Evolutionary conservation across 352 stramenopile species (phyloP), one percentile per base, ranked within the genome.

Genomic region (Phytopythium delawarense): DNA sequence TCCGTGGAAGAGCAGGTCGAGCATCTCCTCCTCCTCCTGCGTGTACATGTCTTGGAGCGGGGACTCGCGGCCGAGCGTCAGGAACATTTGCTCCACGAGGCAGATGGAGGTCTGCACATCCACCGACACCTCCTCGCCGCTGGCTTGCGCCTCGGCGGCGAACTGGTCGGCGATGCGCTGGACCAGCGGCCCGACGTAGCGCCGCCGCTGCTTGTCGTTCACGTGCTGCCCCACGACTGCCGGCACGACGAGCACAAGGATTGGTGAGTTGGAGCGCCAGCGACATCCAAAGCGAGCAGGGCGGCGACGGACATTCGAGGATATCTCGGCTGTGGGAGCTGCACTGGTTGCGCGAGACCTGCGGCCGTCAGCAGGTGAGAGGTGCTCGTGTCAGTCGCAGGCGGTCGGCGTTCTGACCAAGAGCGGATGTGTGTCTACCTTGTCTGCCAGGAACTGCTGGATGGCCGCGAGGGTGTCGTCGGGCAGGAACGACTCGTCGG

Each of bases 11-110:
- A 92, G 70, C 53, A 79, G 61, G 21, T 91, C 69, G 8, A 92
- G 73, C 76, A 92, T 77, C 28, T 85, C 78, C 53, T 89, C 81
- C 70, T 92, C 79, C 56, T 92, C 81, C 12, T 69, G 69, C 7
- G 81, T 90, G 74, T 92, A 92, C 69, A 92, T 92, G 62, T 88
- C 78, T 39, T 88, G 62, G 4, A 92, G 63, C 21, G 83, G 83
- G 18, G 83, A 90, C 12, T 62, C 65, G n/a, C 81, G 74, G 25
- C 81, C 83, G 5, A 84, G 37, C 0, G 68, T 65, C 8, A 84
- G 64, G 50, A 90, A 78, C 64, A 86, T 75, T 65, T 88, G 78
- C 63, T 91, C 79, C 25, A 92, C 57, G 0, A 89, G 58, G 48
- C 83, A 92, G 35, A 91, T 65, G 58, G 78, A 85, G 15, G 83